Evolutionary conservation across 2,329 filamentous ascomycete genomes (phyloP), one percentile per base, ranked within the genome.

Genomic region (Phyllosticta paracitricarpa): DNA sequence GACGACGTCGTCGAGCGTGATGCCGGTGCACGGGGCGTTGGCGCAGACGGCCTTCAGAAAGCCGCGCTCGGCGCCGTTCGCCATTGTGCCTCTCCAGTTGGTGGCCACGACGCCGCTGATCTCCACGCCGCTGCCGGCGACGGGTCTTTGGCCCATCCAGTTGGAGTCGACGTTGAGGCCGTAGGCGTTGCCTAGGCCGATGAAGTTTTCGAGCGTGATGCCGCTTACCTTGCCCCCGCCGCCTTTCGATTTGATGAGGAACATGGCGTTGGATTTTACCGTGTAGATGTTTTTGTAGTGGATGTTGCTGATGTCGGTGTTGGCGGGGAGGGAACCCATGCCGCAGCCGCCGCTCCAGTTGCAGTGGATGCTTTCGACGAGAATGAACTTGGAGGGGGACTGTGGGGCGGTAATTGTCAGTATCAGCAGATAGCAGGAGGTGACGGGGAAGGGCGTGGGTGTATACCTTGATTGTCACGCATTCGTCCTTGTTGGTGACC

Each of bases 401-500:
- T 79, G 56, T 14, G 40, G 24, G 30, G 56, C n/a, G 26, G 14
- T 5, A 9, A 40, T 2, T 4, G 9, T 40, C 10, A 12, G 33
- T 40, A 2, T 22, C 19, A 22, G 19, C 19, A 22, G 19, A 22
- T 22, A 22, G 19, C 19, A 22, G 19, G 19, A 22, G 19, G 19
- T 22, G 19, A 22, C 19, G 19, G 19, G 19, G 1, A 22, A 22
- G 19, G 19, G 19, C 12, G 69, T 68, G 1, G 66, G 28, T 8
- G 28, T 30, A 67, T 66, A 71, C 70, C 70, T 82, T 84, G 63
- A 83, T 79, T 2, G 81, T 83, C 0, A 84, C 80, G 67, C 81
- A 84, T 67, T 85, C 83, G 66, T 85, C 81, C 70, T 83, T 84
- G 76, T 85, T 85, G 25, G 82, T 83, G 5, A 85, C 82, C 73